Base-by-base conservation (phyloP, 345 rosid species). In the sweet orange (Citrus sinensis) region DNA sequence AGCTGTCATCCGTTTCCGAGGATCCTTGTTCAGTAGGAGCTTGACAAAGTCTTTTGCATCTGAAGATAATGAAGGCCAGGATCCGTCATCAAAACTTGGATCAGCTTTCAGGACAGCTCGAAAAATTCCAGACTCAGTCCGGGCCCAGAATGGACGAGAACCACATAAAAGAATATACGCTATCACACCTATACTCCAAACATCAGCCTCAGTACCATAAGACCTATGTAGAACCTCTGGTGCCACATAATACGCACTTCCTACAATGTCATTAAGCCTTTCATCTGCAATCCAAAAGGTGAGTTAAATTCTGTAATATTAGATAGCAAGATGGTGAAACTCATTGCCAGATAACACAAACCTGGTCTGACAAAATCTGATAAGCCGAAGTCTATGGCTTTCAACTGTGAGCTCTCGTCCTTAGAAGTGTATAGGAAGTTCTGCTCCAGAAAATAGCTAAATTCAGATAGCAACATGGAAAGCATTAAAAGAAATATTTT, bases 331-430 rank as follows among this genome's bases (percentile, higher is more conserved):
- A 54, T 54, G 10, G 0, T 54, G 10, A 10, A 25, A 60, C 7
- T 61, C 67, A 63, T 70, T 64, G 66, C 51, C 20, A 77, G 54
- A 79, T 78, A 56, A 70, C 61, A 78, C 83, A 80, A 84, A 93
- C 99, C 99, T 92, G 98, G 98, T 85, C 97, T 89, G 76, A 91
- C 98, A 83, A 90, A 96, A 88, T 96, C 99, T 7, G 99, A 94
- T 70, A 96, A 83, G 67, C 99, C 99, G 81, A 96, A 96, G 80
- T 94, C 99, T 81, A 96, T 96, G 82, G 87, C 98, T 82, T 96
- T 96, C 77, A 96, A 84, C 84, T 82, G 90, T n/a, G 98, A 89
- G 79, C 87, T 90, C 75, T 90, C 98, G 35, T 94, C 98, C 89
- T 93, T 94, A 20, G 92, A 83, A 34, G 91, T 88, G 78, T 88